A percentile compares a stretch with the other conserved stretches of the same genome.
These are phyloP conservation scores for Onygena corvina DNA, from an alignment of 2,329 filamentous ascomycete genomes.

Conservation along the genomic window DNA sequence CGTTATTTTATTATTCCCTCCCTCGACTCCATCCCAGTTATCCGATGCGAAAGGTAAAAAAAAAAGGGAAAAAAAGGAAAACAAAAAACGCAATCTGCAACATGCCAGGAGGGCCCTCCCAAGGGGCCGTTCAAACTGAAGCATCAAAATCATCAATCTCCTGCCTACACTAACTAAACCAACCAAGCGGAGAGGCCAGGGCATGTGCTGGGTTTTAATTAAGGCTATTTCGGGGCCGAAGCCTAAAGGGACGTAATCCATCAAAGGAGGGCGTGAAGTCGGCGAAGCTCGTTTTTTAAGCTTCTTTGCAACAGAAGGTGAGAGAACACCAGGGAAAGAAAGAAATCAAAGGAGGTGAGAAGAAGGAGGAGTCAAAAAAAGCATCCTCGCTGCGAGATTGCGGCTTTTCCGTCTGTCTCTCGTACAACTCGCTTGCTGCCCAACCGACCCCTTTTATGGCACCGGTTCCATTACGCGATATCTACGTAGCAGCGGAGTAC, in stretches of 20 bases:
- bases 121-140: neutral
- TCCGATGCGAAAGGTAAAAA: neutral
- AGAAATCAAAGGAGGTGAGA: neutral
- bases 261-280: neutral
- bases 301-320: neutral
- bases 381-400: neutral
- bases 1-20: too few relatives aligned
- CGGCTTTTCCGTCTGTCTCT: constrained; percentile 1
- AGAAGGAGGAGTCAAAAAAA: neutral
- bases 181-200: neutral
- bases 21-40: neutral
- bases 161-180: neutral
- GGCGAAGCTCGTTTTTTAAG: neutral
- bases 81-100: neutral
- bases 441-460: neutral
- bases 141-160: too few relatives aligned
- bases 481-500: neutral
- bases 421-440: neutral
- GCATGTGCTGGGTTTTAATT: neutral
- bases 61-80: too few relatives aligned
- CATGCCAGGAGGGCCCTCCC: neutral
- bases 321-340: neutral
- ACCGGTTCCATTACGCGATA: constrained; percentile 6
- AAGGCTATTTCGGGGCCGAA: neutral
- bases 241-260: neutral